Percentiles rank a stretch among this genome's conserved stretches.
phyloP scores from a whole-genome alignment of 2,329 filamentous ascomycete species.

The Verticillium klebahnii region DNA sequence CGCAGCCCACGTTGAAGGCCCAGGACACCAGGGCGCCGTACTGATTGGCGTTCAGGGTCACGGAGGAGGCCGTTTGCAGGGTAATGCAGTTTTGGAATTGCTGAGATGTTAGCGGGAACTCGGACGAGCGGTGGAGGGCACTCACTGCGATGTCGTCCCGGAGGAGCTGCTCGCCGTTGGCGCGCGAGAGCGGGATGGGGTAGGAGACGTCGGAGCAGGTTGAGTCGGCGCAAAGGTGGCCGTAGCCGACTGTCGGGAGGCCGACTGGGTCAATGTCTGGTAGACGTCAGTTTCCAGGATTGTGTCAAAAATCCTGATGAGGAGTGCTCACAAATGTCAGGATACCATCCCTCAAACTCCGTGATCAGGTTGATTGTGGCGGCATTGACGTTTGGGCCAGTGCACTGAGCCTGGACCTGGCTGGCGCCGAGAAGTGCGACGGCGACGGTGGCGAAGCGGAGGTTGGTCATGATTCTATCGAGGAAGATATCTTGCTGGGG shows the following conservation, averaged over 20 bases:
- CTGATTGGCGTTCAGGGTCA: constrained; percentile 43
- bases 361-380: constrained; percentile 7
- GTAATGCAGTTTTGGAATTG: constrained; percentile 33
- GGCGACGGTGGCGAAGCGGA: constrained; percentile 1
- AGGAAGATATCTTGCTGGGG: neutral
- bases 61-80: constrained; percentile 23
- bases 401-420: constrained; percentile 5
- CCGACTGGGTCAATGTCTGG: constrained; percentile 35
- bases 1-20: constrained; percentile 46
- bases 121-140: neutral
- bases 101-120: constrained; percentile 8
- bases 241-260: constrained; percentile 44
- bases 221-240: constrained; percentile 38
- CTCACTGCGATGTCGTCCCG: constrained; percentile 26
- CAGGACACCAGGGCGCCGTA: constrained; percentile 48
- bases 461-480: neutral
- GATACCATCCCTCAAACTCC: constrained; percentile 9
- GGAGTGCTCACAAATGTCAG: constrained; percentile 5
- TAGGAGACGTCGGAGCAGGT: constrained; percentile 41
- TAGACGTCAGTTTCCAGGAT: neutral
- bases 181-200: constrained; percentile 36
- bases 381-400: constrained; percentile 6
- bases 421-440: constrained; percentile 3
- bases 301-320: neutral
- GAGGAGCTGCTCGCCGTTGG: constrained; percentile 34